Conservation (phyloP, 2,329 filamentous ascomycete species). For the Verticillium longisporum region DNA sequence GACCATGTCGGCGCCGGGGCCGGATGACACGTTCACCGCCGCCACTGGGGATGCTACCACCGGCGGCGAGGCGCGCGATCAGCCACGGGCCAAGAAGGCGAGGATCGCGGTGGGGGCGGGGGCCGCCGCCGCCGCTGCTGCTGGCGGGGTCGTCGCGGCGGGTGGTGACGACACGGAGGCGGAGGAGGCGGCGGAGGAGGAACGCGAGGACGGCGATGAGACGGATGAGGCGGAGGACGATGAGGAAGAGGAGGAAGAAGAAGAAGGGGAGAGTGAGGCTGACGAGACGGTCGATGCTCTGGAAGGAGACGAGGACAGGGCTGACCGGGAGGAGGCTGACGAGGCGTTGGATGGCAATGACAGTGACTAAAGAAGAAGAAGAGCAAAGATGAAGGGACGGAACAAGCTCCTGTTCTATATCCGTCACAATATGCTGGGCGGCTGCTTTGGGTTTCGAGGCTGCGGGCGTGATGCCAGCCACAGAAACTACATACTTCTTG, state of each 20-base stretch:
- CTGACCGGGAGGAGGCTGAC: slow-evolving; percentile 45
- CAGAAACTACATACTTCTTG: background rate
- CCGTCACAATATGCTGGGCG: too few species aligned
- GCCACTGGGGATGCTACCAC: slow-evolving; percentile 18
- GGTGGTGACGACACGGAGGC: slow-evolving; percentile 28
- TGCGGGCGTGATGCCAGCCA: background rate
- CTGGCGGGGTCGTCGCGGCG: slow-evolving; percentile 21
- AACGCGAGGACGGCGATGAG: slow-evolving; percentile 35
- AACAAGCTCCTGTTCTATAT: background rate
- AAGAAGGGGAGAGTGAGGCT: slow-evolving; percentile 44
- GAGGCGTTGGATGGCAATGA: slow-evolving; percentile 58
- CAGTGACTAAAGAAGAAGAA: slow-evolving; percentile 36
- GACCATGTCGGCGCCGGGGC: slow-evolving; percentile 12
- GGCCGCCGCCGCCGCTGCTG: slow-evolving; percentile 22
- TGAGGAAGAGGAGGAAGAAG: slow-evolving; percentile 35
- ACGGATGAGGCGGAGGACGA: slow-evolving; percentile 33
- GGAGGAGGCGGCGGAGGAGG: slow-evolving; percentile 34
- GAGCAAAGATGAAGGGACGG: background rate
- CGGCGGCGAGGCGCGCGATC: slow-evolving; percentile 16
- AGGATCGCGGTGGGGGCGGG: slow-evolving; percentile 34
- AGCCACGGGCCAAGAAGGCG: slow-evolving; percentile 33
- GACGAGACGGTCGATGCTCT: slow-evolving; percentile 47
- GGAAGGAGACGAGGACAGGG: slow-evolving; percentile 40
- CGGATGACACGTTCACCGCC: slow-evolving; percentile 24
- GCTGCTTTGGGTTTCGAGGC: too few species aligned